Conservation (phyloP, 148 eudicot species). For the Rhododendron molle region DNA sequence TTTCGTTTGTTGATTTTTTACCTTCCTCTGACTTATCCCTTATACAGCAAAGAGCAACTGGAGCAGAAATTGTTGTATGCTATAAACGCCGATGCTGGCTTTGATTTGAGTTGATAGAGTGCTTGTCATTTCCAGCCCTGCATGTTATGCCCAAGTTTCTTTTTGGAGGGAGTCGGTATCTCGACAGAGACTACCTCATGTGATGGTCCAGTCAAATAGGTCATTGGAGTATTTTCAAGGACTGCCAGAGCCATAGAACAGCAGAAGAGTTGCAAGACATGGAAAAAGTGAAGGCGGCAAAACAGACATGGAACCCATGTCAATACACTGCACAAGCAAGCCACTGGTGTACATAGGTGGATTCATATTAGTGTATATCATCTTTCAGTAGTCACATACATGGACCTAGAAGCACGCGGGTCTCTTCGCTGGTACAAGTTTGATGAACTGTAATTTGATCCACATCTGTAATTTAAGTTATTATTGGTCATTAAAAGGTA, state of each 20-base stretch:
- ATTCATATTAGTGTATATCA: slow-evolving; percentile 1
- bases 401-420: background rate
- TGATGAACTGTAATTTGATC: background rate
- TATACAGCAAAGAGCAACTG: slow-evolving; percentile 77
- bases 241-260: background rate
- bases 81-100: slow-evolving; percentile 90
- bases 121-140: background rate
- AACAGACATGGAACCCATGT: background rate
- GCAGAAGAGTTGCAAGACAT: slow-evolving; percentile 1
- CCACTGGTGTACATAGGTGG: slow-evolving; percentile 7
- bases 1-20: background rate
- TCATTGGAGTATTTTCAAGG: slow-evolving; percentile 5
- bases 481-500: background rate
- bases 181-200: background rate
- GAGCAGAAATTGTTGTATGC: slow-evolving; percentile 89
- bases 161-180: background rate
- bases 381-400: background rate
- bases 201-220: slow-evolving; percentile 1
- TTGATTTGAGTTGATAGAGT: slow-evolving; percentile 67
- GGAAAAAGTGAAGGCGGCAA: background rate
- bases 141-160: slow-evolving; percentile 3
- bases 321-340: background rate
- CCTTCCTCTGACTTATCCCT: slow-evolving; percentile 1
- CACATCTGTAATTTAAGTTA: background rate
- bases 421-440: background rate